Evolutionary conservation across 2,329 filamentous ascomycete genomes (phyloP), one percentile per base, ranked within the genome.

Genomic region (Drechslerella coelobrocha): DNA sequence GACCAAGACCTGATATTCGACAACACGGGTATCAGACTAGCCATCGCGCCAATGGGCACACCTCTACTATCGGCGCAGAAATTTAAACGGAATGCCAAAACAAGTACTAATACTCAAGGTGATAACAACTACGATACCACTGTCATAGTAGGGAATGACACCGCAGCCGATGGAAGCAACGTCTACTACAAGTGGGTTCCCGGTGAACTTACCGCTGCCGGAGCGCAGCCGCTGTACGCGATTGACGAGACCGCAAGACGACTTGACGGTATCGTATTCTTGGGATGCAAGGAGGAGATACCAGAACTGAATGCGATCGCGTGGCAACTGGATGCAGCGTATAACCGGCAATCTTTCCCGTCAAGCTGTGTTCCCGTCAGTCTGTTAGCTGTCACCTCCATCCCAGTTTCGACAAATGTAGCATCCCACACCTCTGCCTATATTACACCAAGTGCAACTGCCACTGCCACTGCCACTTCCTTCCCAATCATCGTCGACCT

Each of bases 401-500:
- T 50, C n/a, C 39, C 45, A 10, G 56, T 50, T 4, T 39, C 27
- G 10, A 60, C 43, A 21, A 29, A 29, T 6, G 45, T 41, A 43
- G 24, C 56, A 2, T 60, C 45, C 27, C 56, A 51, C 39, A 60
- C 56, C 2, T 48, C 45, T 6, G 27, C 34, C 12, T 60, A 60
- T 14, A 61, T 48, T 14, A 41, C 23, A 7, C 10, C 26, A 1
- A 37, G n/a, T 14, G 12, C 27, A 23, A 48, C 24, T 34, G 8
- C 43, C 14, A 55, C 55, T 17, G 26, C 48, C 8, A 52, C 51
- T 24, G 21, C 51, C 2, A 55, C 27, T n/a, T 56, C 39, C 0
- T 68, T 68, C 51, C 56, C 63, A 0, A 69, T 69, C 24, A 14
- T 34, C 31, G 57, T 62, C 9, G 47, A 57, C 24, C 47, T 69